Conservation (phyloP, 768 basidiomycete genomes). For the Nidularia pulvinata region DNA sequence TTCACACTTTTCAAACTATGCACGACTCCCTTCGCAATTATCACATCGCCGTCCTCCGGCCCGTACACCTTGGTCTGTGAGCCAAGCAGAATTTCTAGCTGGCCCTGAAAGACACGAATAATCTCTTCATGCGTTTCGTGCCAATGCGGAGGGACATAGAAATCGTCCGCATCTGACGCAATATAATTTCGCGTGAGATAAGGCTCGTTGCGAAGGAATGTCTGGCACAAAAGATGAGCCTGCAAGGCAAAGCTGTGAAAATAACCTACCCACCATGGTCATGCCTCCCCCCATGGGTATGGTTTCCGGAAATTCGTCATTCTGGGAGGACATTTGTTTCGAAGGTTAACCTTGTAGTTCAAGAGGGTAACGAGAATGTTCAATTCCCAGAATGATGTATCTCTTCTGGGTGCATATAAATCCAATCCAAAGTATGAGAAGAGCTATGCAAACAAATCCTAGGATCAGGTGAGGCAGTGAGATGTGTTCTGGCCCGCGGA, state of each 20-base stretch:
- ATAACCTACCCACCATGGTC: background rate
- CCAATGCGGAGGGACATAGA: slow-evolving; percentile 29
- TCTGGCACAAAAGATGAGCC: slow-evolving; percentile 9
- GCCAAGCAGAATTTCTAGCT: slow-evolving; percentile 22
- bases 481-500: no score
- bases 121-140: slow-evolving; percentile 30
- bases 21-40: slow-evolving; percentile 20
- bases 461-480: no score
- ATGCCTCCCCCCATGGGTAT: background rate
- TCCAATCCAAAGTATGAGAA: background rate
- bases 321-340: background rate
- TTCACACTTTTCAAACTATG: slow-evolving; percentile 20
- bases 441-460: no score
- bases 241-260: background rate
- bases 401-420: background rate
- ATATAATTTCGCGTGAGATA: slow-evolving; percentile 19
- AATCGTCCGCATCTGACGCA: slow-evolving; percentile 15
- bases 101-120: slow-evolving; percentile 22
- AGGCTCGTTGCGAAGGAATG: slow-evolving; percentile 24
- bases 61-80: slow-evolving; percentile 13
- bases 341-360: background rate
- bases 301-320: background rate
- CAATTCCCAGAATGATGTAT: no score
- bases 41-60: slow-evolving; percentile 26
- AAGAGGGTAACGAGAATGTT: no score